Evolutionary conservation across 441 rosid species (phyloP).

Genomic region (Omphalea diandra): DNA sequence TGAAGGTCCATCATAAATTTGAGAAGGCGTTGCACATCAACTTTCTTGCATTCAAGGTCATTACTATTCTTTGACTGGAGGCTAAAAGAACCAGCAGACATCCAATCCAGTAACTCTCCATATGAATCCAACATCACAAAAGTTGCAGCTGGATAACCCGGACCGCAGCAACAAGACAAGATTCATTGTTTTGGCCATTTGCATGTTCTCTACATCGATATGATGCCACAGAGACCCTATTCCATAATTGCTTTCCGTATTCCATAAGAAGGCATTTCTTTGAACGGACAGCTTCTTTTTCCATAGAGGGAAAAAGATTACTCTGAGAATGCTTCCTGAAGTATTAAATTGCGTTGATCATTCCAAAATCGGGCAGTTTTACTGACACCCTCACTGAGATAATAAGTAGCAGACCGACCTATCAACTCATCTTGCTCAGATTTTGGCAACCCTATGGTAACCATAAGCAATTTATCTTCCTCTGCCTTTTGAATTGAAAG

Average conservation of each 20-base stretch:
- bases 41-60: constrained; percentile 73
- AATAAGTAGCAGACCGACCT: constrained; percentile 46
- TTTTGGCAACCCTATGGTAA: constrained; percentile 63
- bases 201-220: constrained; percentile 62
- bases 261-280: constrained; percentile 66
- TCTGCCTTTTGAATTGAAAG: constrained; percentile 87
- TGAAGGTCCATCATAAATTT: constrained; percentile 74
- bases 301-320: constrained; percentile 79
- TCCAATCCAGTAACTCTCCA: constrained; percentile 80
- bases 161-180: constrained; percentile 95
- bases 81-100: constrained; percentile 58
- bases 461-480: constrained; percentile 81
- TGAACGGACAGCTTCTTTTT: constrained; percentile 72
- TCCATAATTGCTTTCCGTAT: constrained; percentile 72
- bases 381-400: constrained; percentile 55
- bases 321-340: constrained; percentile 60
- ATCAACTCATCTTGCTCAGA: constrained; percentile 33
- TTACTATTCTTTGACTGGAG: constrained; percentile 68
- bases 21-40: constrained; percentile 69
- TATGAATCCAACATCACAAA: constrained; percentile 85
- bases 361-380: constrained; percentile 76
- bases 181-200: constrained; percentile 55
- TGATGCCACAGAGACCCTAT: constrained; percentile 70
- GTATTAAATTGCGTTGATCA: constrained; percentile 71
- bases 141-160: constrained; percentile 81